Conservation (phyloP, 306 rosid species). For the Sicyos edulis region DNA sequence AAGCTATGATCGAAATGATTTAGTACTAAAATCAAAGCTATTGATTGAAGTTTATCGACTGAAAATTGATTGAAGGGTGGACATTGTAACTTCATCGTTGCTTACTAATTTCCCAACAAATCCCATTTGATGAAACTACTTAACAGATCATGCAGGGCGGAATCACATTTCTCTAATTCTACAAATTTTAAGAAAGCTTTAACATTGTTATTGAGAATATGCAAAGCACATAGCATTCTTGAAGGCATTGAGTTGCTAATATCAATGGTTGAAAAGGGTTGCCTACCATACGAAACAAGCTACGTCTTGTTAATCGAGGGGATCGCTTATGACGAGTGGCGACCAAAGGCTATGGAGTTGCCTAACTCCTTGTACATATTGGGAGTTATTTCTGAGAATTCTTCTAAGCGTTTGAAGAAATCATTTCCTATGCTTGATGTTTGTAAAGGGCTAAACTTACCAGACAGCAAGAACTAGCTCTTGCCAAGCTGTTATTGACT, state of each 20-base stretch:
- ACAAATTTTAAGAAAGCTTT: too few species aligned
- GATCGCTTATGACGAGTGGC: constrained; percentile 71
- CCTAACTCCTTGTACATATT: constrained; percentile 48
- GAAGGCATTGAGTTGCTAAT: constrained; percentile 65
- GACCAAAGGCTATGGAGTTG: constrained; percentile 59
- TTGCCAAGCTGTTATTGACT: not conserved
- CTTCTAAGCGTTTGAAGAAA: constrained; percentile 50
- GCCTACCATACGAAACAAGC: constrained; percentile 56
- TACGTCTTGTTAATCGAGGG: constrained; percentile 67
- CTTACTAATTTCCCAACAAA: too few species aligned
- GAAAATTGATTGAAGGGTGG: too few species aligned
- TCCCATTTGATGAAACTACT: too few species aligned
- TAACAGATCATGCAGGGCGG: too few species aligned
- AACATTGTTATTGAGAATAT: constrained; percentile 68
- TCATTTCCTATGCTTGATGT: constrained; percentile 62
- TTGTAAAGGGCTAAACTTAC: constrained; percentile 47
- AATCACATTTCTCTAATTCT: too few species aligned
- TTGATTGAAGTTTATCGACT: too few species aligned
- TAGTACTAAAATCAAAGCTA: too few species aligned
- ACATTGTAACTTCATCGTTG: too few species aligned
- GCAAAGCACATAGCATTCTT: constrained; percentile 48
- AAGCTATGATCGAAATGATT: too few species aligned
- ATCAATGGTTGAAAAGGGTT: constrained; percentile 59
- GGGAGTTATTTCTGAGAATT: constrained; percentile 45
- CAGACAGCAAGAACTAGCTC: constrained; percentile 39